Conservation (phyloP, 208 protist species). For the Leishmania amazonensis region DNA sequence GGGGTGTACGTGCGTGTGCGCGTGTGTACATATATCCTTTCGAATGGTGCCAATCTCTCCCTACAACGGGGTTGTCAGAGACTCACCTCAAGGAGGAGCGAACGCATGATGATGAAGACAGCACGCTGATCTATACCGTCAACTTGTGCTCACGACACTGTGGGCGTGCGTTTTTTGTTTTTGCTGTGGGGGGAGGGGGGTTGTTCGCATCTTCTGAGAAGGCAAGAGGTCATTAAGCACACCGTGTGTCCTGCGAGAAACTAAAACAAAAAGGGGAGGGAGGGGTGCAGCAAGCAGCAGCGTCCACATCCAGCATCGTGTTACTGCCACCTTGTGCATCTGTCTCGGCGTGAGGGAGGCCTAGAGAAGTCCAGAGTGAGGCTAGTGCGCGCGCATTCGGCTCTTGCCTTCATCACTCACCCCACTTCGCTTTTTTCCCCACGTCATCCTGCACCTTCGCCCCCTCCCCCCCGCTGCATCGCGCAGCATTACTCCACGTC, state of each 20-base stretch:
- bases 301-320: background rate
- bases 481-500: constrained; percentile 19
- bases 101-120: background rate
- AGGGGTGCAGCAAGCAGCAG: background rate
- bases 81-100: background rate
- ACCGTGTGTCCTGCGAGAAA: too few relatives aligned
- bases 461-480: background rate
- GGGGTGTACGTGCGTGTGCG: background rate
- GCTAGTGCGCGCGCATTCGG: background rate
- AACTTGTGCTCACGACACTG: background rate
- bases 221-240: background rate
- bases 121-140: background rate
- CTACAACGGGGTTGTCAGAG: background rate
- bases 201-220: background rate
- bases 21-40: background rate
- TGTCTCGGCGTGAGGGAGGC: background rate
- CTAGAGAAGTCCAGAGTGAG: background rate
- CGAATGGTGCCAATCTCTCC: background rate
- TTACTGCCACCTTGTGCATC: background rate
- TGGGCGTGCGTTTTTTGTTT: background rate
- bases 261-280: too few relatives aligned
- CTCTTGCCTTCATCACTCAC: background rate
- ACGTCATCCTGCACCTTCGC: background rate
- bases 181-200: background rate
- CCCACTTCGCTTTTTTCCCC: background rate